These are phyloP conservation scores for Silene coronaria DNA, from an alignment of 179 eudicot genomes.

Conservation along the genomic window DNA sequence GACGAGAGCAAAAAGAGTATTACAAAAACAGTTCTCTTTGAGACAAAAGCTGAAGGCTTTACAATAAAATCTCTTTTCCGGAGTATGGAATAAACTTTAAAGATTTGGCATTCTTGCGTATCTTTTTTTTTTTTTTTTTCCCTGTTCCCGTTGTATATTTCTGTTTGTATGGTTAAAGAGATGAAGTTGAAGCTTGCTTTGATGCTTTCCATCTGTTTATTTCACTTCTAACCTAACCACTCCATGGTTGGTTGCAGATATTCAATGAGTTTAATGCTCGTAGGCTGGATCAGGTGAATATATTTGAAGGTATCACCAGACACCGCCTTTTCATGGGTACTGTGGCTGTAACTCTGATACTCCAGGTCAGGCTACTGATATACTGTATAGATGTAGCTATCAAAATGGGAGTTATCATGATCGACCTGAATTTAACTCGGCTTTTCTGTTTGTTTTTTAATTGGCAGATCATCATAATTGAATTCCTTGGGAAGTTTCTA, in stretches of 20 bases:
- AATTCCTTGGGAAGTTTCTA: constrained; percentile 76
- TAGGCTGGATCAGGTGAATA: constrained; percentile 73
- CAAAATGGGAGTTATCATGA: background rate
- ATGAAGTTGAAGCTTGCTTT: background rate
- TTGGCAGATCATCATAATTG: constrained; percentile 57
- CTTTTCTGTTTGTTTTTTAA: background rate
- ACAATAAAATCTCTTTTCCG: background rate
- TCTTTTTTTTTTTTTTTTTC: background rate
- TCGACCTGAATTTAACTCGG: background rate
- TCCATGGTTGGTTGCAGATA: constrained; percentile 35
- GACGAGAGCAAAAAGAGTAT: background rate
- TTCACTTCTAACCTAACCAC: background rate
- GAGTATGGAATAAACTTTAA: background rate
- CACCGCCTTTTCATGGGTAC: constrained; percentile 64
- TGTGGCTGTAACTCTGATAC: constrained; percentile 49
- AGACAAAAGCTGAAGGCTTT: background rate
- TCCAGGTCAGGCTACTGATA: constrained; percentile 47
- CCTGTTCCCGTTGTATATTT: background rate
- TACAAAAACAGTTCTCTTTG: background rate
- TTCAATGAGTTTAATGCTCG: constrained; percentile 91
- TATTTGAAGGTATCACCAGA: constrained; percentile 57
- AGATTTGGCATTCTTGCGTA: background rate
- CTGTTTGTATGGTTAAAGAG: background rate
- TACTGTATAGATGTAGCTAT: background rate
- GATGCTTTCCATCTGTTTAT: background rate